Evolutionary conservation across 2,329 filamentous ascomycete species (phyloP).

Genomic region (Blumeriella jaapii): DNA sequence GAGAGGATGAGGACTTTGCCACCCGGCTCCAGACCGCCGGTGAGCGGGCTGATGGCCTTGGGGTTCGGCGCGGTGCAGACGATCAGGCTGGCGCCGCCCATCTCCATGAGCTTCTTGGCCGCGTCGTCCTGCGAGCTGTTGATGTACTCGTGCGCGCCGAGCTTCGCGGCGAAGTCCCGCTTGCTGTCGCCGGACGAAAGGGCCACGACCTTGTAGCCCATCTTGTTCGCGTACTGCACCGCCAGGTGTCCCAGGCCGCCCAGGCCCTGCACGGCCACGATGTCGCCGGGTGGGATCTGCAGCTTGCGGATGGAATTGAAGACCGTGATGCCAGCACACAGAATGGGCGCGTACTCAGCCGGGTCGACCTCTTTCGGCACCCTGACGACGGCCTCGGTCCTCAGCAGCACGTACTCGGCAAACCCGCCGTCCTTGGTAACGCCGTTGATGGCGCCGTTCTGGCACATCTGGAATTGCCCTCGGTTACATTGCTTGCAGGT

Average conservation of each 20-base stretch:
- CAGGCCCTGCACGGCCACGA: slow-evolving; percentile 54
- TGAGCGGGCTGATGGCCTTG: slow-evolving; percentile 39
- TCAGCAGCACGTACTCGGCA: slow-evolving; percentile 50
- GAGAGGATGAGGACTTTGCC: slow-evolving; percentile 53
- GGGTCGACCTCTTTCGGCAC: slow-evolving; percentile 42
- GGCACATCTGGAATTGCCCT: slow-evolving; percentile 58
- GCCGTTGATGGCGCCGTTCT: slow-evolving; percentile 51
- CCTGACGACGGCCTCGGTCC: slow-evolving; percentile 46
- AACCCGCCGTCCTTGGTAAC: slow-evolving; percentile 56
- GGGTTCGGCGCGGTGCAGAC: slow-evolving; percentile 52
- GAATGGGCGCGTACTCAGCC: slow-evolving; percentile 43
- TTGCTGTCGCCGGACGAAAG: slow-evolving; percentile 57
- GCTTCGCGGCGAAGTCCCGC: slow-evolving; percentile 49
- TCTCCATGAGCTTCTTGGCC: slow-evolving; percentile 36
- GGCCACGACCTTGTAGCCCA: slow-evolving; percentile 64
- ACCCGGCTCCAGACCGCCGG: slow-evolving; percentile 39
- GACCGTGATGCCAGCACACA: slow-evolving; percentile 55
- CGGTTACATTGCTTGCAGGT: slow-evolving; percentile 51
- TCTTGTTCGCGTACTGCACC: slow-evolving; percentile 58
- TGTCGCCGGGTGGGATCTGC: slow-evolving; percentile 38
- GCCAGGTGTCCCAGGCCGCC: slow-evolving; percentile 69
- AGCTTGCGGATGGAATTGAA: slow-evolving; percentile 48
- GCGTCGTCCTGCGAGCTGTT: slow-evolving; percentile 42
- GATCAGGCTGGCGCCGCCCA: slow-evolving; percentile 52
- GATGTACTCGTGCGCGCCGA: slow-evolving; percentile 51